These are phyloP conservation scores for Torulaspora pretoriensis DNA, from an alignment of 1,139 yeast genomes.

Conservation along the genomic window DNA sequence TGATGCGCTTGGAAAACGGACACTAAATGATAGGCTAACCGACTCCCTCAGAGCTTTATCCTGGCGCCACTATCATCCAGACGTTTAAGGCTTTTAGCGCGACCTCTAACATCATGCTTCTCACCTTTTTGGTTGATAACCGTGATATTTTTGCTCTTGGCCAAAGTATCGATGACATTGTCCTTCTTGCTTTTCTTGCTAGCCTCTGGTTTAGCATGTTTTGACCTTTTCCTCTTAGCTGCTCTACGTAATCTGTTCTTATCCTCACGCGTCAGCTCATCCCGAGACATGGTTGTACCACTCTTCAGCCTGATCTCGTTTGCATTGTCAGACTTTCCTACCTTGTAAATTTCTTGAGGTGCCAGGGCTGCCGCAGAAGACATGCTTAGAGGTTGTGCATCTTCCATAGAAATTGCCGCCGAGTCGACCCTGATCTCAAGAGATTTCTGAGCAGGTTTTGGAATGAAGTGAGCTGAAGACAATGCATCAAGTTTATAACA, in stretches of 20 bases:
- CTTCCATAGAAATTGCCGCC: constrained; percentile 87
- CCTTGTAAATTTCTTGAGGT: constrained; percentile 88
- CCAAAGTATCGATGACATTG: constrained; percentile 66
- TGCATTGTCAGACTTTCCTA: constrained; percentile 46
- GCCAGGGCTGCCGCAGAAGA: constrained; percentile 76
- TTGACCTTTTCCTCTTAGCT: constrained; percentile 73
- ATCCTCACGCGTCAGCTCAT: constrained; percentile 81
- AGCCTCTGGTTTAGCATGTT: constrained; percentile 39
- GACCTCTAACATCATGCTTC: constrained; percentile 69
- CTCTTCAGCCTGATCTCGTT: constrained; percentile 71
- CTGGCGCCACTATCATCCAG: constrained; percentile 27
- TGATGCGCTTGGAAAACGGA: neutral
- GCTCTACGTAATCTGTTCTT: constrained; percentile 85
- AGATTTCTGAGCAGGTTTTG: constrained; percentile 79
- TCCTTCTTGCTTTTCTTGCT: constrained; percentile 48
- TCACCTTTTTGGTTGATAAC: constrained; percentile 76
- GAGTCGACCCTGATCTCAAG: constrained; percentile 77
- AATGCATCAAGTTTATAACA: constrained; percentile 77
- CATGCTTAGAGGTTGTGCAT: constrained; percentile 87
- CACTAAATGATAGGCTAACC: neutral
- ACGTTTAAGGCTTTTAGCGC: constrained; percentile 44
- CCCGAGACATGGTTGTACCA: constrained; percentile 78
- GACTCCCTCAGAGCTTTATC: constrained; percentile 29
- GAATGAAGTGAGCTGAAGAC: constrained; percentile 89
- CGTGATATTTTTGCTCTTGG: constrained; percentile 72